Conservation (phyloP, 108 stramenopile genomes). For the Stephanodiscus triporus region DNA sequence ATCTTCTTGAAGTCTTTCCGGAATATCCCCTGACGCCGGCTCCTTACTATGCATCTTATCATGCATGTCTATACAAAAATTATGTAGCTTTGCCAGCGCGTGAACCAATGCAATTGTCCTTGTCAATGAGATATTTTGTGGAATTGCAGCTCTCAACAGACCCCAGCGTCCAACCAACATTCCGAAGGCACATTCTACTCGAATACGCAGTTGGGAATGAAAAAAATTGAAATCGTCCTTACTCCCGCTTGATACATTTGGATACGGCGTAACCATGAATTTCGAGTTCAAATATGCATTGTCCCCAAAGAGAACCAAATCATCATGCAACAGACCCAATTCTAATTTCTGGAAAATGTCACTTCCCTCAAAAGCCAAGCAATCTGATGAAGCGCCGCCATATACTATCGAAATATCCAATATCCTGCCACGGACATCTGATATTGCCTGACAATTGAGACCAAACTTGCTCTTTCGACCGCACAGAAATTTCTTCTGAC, state of each 20-base stretch:
- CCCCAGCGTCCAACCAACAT: conserved; percentile 35
- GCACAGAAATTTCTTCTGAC: conserved; percentile 4
- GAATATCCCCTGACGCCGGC: no score
- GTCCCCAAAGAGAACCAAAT: conserved; percentile 31
- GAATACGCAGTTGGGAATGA: no score
- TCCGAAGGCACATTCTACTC: conserved; percentile 40
- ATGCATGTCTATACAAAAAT: conserved; percentile 23
- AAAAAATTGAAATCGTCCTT: conserved; percentile 31
- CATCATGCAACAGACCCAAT: neutral
- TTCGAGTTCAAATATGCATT: conserved; percentile 32
- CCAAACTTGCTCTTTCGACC: neutral
- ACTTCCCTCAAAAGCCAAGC: conserved; percentile 19
- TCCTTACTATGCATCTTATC: no score
- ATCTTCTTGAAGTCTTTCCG: no score
- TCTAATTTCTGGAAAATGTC: neutral
- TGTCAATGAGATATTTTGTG: neutral
- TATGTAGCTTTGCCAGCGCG: conserved; percentile 18
- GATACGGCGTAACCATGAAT: conserved; percentile 39
- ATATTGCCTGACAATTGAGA: no score
- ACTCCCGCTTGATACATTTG: neutral
- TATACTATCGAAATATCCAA: conserved; percentile 29
- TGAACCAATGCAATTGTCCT: conserved; percentile 1
- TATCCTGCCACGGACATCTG: conserved; percentile 15
- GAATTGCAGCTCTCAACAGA: conserved; percentile 15
- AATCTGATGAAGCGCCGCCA: conserved; percentile 30